Percentiles rank a stretch among this genome's conserved stretches.
These are phyloP conservation scores for Cryptomeria japonica DNA, from an alignment of 75 land plant species.

Conservation along the genomic window DNA sequence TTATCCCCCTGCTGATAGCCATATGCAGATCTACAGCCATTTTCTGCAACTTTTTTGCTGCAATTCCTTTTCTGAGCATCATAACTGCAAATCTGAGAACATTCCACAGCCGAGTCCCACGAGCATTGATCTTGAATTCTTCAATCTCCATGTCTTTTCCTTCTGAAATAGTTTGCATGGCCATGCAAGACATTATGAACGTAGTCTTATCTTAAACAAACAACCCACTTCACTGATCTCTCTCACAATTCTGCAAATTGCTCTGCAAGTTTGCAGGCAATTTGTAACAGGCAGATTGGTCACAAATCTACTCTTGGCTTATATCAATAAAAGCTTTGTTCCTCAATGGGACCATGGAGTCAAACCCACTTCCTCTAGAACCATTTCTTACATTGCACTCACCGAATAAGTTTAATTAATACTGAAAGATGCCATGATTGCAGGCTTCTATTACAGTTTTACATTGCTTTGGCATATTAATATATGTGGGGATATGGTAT, in stretches of 20 bases:
- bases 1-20: neutral
- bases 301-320: neutral
- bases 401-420: too few relatives aligned
- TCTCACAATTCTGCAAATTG: neutral
- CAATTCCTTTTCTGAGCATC: neutral
- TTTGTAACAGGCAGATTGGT: neutral
- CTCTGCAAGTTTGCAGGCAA: neutral
- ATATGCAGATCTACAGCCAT: slow-evolving; percentile 2
- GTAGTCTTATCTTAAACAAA: too few relatives aligned
- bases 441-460: too few relatives aligned
- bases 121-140: neutral
- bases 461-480: neutral
- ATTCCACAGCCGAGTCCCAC: neutral
- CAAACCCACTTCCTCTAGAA: neutral
- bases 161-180: neutral
- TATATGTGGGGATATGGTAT: neutral
- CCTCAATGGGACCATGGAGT: neutral
- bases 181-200: neutral
- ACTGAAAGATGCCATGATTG: too few relatives aligned
- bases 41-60: neutral
- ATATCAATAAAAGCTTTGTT: neutral
- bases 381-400: neutral
- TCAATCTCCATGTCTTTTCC: neutral
- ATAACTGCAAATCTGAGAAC: neutral
- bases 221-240: too few relatives aligned